These are phyloP conservation scores for Colletotrichum sp. DNA, from an alignment of 2,329 filamentous ascomycete genomes.

Conservation along the genomic window DNA sequence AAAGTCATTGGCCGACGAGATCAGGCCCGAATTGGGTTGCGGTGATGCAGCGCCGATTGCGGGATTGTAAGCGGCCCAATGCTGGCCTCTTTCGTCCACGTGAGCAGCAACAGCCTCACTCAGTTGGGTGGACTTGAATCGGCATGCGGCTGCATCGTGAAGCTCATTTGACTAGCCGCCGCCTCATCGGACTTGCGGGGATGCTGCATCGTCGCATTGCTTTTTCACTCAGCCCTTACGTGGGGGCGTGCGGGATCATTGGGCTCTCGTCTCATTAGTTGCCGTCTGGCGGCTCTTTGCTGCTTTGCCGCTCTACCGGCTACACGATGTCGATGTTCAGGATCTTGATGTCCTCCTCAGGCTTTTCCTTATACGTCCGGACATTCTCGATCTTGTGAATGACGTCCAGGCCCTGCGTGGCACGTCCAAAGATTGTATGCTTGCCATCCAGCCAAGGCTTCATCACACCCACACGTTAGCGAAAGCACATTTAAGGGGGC, in stretches of 20 bases:
- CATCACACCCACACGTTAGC: constrained; percentile 10
- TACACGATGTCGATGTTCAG: constrained; percentile 77
- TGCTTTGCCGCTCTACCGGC: constrained; percentile 1
- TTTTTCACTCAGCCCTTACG: constrained; percentile 12
- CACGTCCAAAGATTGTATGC: constrained; percentile 94
- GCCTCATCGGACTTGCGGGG: constrained; percentile 14
- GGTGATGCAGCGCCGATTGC: constrained; percentile 20
- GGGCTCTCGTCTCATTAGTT: background rate
- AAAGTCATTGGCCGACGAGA: constrained; percentile 12
- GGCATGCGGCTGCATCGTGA: constrained; percentile 17
- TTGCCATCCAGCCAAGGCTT: constrained; percentile 93
- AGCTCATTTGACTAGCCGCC: constrained; percentile 9
- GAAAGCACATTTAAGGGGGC: background rate
- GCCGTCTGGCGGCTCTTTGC: background rate
- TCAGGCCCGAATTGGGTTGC: constrained; percentile 23
- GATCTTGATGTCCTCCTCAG: constrained; percentile 96
- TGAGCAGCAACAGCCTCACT: constrained; percentile 18
- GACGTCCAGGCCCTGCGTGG: constrained; percentile 89
- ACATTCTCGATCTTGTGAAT: constrained; percentile 95
- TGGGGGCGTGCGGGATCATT: background rate
- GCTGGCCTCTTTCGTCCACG: constrained; percentile 16
- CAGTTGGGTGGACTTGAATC: constrained; percentile 7
- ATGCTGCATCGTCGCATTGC: constrained; percentile 12
- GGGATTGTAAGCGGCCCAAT: constrained; percentile 19
- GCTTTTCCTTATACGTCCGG: constrained; percentile 88